These are phyloP conservation scores for Datisca glomerata DNA, from an alignment of 306 rosid genomes.

Conservation along the genomic window DNA sequence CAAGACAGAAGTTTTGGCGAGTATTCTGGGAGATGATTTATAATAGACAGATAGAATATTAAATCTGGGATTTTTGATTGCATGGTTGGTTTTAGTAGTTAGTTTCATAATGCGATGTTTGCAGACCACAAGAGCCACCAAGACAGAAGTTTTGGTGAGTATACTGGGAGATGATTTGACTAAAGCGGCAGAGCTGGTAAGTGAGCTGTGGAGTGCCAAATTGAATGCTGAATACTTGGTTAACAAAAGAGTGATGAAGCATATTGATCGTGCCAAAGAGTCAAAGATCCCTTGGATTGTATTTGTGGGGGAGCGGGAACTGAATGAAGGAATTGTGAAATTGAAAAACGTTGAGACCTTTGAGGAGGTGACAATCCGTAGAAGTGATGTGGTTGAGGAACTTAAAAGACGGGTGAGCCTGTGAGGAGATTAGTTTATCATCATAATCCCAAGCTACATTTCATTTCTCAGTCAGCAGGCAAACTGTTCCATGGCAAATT, in stretches of 20 bases:
- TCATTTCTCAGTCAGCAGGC: too few relatives aligned
- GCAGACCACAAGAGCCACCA: constrained; percentile 64
- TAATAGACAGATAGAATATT: too few relatives aligned
- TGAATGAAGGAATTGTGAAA: constrained; percentile 47
- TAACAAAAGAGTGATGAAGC: constrained; percentile 48
- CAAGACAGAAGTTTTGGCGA: constrained; percentile 73
- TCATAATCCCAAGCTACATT: not conserved
- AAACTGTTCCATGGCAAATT: too few relatives aligned
- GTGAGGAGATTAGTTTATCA: not conserved
- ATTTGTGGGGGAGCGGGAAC: constrained; percentile 58
- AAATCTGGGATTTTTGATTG: too few relatives aligned
- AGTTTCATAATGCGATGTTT: constrained; percentile 1
- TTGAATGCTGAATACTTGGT: constrained; percentile 55
- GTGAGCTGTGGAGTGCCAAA: constrained; percentile 61
- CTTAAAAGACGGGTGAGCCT: constrained; percentile 33
- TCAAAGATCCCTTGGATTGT: constrained; percentile 85
- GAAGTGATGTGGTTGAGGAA: constrained; percentile 52
- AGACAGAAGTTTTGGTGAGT: constrained; percentile 80
- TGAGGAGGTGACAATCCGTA: constrained; percentile 24
- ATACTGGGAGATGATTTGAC: constrained; percentile 53
- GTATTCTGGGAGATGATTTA: constrained; percentile 63
- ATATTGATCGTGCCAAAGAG: constrained; percentile 61
- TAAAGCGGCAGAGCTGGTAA: constrained; percentile 54
- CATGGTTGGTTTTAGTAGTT: not conserved
- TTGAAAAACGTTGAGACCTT: constrained; percentile 38